Evolutionary conservation across 352 stramenopile genomes (phyloP).

Genomic region (Phytophthora fragariaefolia): DNA sequence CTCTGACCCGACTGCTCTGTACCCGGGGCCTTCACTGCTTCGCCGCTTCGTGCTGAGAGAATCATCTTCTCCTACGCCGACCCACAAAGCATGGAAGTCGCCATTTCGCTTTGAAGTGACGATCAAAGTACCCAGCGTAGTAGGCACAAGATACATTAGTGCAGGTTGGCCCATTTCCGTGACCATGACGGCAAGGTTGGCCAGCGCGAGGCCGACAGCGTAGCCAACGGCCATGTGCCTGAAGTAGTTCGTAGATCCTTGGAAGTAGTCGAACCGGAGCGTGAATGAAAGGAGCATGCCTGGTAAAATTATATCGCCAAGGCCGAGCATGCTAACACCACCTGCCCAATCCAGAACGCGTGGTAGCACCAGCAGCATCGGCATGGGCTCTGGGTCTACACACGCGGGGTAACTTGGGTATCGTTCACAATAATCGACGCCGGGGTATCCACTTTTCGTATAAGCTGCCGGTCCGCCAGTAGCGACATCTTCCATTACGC

Average conservation of each 20-base stretch:
- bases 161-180: slow-evolving; percentile 95
- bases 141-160: slow-evolving; percentile 96
- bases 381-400: slow-evolving; percentile 88
- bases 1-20: slow-evolving; percentile 28
- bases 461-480: slow-evolving; percentile 84
- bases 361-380: slow-evolving; percentile 96
- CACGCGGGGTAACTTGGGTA: slow-evolving; percentile 68
- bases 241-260: slow-evolving; percentile 83
- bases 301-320: slow-evolving; percentile 97
- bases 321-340: slow-evolving; percentile 92
- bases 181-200: slow-evolving; percentile 94
- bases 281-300: slow-evolving; percentile 95
- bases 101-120: slow-evolving; percentile 70
- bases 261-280: slow-evolving; percentile 90
- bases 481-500: slow-evolving; percentile 95
- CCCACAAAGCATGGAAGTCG: slow-evolving; percentile 76
- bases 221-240: slow-evolving; percentile 90
- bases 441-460: slow-evolving; percentile 69
- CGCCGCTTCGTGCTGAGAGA: slow-evolving; percentile 19
- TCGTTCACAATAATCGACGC: slow-evolving; percentile 78
- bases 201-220: slow-evolving; percentile 92
- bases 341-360: slow-evolving; percentile 92
- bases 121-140: slow-evolving; percentile 85
- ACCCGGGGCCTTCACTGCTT: slow-evolving; percentile 28
- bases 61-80: slow-evolving; percentile 37